Evolutionary conservation across 495 filamentous ascomycete species (phyloP).

Genomic region (Trichoderma asperelloides): DNA sequence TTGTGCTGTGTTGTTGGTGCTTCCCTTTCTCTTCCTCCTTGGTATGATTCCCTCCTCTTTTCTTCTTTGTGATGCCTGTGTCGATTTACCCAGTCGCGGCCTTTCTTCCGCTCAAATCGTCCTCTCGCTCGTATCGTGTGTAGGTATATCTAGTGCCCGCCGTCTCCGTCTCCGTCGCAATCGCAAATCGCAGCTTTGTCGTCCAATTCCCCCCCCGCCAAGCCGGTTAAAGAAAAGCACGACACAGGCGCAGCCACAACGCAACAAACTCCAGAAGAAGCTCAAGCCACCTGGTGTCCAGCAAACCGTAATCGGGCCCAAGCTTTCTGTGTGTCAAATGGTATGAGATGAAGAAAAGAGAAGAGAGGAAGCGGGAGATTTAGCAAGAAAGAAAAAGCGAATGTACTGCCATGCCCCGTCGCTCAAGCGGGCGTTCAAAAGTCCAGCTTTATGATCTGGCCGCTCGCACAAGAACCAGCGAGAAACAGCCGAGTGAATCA

Average conservation of each 20-base stretch:
- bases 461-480: background rate
- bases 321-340: too few relatives aligned
- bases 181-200: background rate
- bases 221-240: background rate
- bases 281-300: too few relatives aligned
- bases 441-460: background rate
- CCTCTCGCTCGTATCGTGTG: background rate
- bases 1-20: background rate
- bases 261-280: too few relatives aligned
- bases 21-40: background rate
- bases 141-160: background rate
- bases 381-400: too few relatives aligned
- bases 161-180: background rate
- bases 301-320: too few relatives aligned
- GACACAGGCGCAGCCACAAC: background rate
- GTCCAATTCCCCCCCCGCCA: background rate
- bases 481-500: background rate
- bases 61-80: background rate
- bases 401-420: too few relatives aligned
- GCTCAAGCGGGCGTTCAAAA: too few relatives aligned
- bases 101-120: background rate
- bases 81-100: background rate
- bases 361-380: too few relatives aligned
- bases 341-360: background rate
- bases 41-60: background rate